phyloP scores from a whole-genome alignment of 2,329 filamentous ascomycete species.

The Verruconis gallopava region DNA sequence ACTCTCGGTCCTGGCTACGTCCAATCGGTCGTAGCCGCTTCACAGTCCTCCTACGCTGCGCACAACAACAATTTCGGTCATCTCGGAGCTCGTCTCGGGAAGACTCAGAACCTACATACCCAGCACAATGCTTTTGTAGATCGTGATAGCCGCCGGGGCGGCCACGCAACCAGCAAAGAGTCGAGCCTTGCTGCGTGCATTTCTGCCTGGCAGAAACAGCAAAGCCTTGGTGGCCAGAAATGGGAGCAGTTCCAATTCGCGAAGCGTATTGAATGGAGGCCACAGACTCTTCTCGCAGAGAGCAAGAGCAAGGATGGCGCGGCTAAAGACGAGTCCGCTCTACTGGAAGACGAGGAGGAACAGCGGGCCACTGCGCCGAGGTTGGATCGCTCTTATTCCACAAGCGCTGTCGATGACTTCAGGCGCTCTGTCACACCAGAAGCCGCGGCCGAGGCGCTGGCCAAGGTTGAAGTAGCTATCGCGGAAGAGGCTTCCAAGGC shows the following conservation, averaged over 20 bases:
- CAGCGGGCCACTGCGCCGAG: constrained; percentile 14
- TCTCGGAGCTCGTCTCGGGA: constrained; percentile 29
- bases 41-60: constrained; percentile 69
- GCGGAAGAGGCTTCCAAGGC: constrained; percentile 60
- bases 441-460: constrained; percentile 46
- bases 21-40: constrained; percentile 91
- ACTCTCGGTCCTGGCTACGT: constrained; percentile 96
- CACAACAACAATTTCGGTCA: constrained; percentile 36
- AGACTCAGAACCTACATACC: constrained; percentile 25
- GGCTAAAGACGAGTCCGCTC: constrained; percentile 11
- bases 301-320: constrained; percentile 24
- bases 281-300: constrained; percentile 27
- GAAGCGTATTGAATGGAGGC: constrained; percentile 81
- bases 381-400: constrained; percentile 38
- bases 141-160: constrained; percentile 16
- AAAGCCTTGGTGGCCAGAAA: constrained; percentile 61
- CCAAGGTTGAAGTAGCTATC: constrained; percentile 74
- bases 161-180: constrained; percentile 22
- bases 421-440: constrained; percentile 39
- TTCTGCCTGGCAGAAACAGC: constrained; percentile 72
- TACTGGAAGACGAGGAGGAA: constrained; percentile 16
- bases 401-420: constrained; percentile 46
- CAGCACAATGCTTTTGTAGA: constrained; percentile 62
- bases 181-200: constrained; percentile 69
- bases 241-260: constrained; percentile 89